Evolutionary conservation across 345 rosid genomes (phyloP).

Genomic region (Sisymbrium altissimum): DNA sequence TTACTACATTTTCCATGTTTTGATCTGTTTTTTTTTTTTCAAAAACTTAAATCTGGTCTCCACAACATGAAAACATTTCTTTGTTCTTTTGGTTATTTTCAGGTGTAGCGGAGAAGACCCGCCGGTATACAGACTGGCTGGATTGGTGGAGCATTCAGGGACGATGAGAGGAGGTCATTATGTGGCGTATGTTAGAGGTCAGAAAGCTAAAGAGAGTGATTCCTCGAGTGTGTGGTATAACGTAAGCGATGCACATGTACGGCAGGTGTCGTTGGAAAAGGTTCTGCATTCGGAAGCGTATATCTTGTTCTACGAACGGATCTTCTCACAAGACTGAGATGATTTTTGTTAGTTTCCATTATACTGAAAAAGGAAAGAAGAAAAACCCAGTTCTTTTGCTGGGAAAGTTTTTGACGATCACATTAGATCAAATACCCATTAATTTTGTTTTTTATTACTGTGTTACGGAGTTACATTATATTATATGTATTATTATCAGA

Average conservation of each 20-base stretch:
- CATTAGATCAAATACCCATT: slow-evolving; percentile 32
- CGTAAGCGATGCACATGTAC: slow-evolving; percentile 65
- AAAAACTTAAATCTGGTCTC: background rate
- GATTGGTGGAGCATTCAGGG: slow-evolving; percentile 90
- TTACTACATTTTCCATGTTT: background rate
- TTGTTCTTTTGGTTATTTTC: background rate
- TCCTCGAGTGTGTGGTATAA: slow-evolving; percentile 55
- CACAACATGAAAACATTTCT: background rate
- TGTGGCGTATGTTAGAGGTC: slow-evolving; percentile 67
- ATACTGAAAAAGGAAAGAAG: slow-evolving; percentile 21
- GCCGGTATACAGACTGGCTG: slow-evolving; percentile 53
- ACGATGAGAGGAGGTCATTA: slow-evolving; percentile 96
- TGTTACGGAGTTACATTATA: background rate
- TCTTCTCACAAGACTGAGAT: slow-evolving; percentile 20
- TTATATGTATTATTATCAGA: background rate
- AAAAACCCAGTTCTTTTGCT: slow-evolving; percentile 10
- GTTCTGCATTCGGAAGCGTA: slow-evolving; percentile 87
- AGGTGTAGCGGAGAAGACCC: slow-evolving; percentile 43
- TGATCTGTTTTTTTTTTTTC: background rate
- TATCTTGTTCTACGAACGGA: slow-evolving; percentile 75
- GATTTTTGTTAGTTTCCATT: slow-evolving; percentile 23
- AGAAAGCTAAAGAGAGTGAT: slow-evolving; percentile 36
- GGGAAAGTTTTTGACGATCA: slow-evolving; percentile 29
- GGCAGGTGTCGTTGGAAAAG: slow-evolving; percentile 64
- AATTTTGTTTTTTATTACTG: background rate